Base-by-base conservation (phyloP, 2,329 filamentous ascomycete genomes). In the Westerdykella ornata region DNA sequence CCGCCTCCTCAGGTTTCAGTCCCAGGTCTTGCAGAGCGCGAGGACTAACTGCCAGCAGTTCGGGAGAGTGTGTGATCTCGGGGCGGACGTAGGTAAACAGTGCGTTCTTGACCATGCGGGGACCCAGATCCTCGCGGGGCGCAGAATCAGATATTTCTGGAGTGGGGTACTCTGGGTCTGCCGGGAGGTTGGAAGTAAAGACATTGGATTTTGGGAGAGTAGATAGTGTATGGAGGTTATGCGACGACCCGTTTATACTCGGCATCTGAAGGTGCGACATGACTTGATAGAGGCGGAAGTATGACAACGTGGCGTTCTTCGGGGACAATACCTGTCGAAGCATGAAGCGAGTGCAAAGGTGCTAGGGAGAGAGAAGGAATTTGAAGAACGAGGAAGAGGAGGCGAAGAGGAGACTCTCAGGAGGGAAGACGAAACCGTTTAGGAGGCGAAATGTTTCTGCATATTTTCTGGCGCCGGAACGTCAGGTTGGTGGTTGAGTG, bases 81-180 rank as follows among this genome's bases (percentile, higher is more conserved):
- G 92, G 92, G 3, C 88, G 81, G 15, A 98, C 88, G 74, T 83
- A 98, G 7, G 89, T 94, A 68, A 86, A 98, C 38, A 90, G 69
- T 3, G 92, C 90, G 44, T 82, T 79, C 60, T 83, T 87, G 31
- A 98, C 92, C 63, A 88, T 75, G 37, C 89, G 84, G 13, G 92
- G 90, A 1, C 78, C 76, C 37, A 97, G 82, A 28, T 82, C 71
- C 42, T 84, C 76, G 55, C 90, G 81, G 1, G 88, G 83, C 1
- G 87, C 88, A 52, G 79, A 77, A 66, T 97, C 87, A 0, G 90
- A 96, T 44, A 77, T 76, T 46, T 81, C 76, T 0, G 92, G 88
- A 0, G 88, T 94, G 13, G 88, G 82, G 60, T 85, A 95, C 19
- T 77, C 68, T 9, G 82, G 66, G 60, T 98, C 92, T 7, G 88